These are phyloP conservation scores for Yarrowia osloensis DNA, from an alignment of 805 yeast species.

Conservation along the genomic window DNA sequence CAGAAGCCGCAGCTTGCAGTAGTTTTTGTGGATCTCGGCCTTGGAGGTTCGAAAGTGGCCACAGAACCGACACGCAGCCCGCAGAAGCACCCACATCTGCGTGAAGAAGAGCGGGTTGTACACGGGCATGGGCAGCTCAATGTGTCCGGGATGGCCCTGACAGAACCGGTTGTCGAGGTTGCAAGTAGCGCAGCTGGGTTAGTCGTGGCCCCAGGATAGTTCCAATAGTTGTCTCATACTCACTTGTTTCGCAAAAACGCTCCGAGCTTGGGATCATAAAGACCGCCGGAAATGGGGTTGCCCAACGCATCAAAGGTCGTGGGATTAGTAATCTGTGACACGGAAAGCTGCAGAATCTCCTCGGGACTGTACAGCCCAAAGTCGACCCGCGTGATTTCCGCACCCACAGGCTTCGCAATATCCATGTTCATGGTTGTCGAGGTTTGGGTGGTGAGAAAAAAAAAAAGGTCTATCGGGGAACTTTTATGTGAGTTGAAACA, in stretches of 20 bases:
- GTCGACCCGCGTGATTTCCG: conserved; percentile 89
- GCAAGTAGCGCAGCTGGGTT: conserved; percentile 77
- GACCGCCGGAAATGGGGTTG: conserved; percentile 91
- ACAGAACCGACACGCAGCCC: conserved; percentile 88
- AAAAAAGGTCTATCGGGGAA: not conserved
- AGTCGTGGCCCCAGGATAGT: not conserved
- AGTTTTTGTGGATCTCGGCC: conserved; percentile 70
- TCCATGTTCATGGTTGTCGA: conserved; percentile 59
- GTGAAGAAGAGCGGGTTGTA: conserved; percentile 93
- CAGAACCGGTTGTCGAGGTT: conserved; percentile 92
- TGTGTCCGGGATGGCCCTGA: conserved; percentile 98
- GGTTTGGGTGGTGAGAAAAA: not conserved
- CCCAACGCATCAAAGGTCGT: conserved; percentile 95
- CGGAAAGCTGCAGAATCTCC: conserved; percentile 84
- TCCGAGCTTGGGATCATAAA: conserved; percentile 93
- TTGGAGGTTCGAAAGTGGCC: conserved; percentile 74
- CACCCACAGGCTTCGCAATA: conserved; percentile 94
- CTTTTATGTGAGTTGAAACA: not conserved
- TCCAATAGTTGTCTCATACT: not conserved
- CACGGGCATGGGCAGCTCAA: conserved; percentile 92
- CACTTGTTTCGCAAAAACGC: conserved; percentile 79
- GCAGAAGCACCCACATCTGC: conserved; percentile 80
- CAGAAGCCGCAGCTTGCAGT: conserved; percentile 75
- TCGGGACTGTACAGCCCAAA: conserved; percentile 80
- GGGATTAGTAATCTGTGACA: conserved; percentile 93